Evolutionary conservation across 202 grass and related monocot species (phyloP).

Genomic region (Carex sylvatica): DNA sequence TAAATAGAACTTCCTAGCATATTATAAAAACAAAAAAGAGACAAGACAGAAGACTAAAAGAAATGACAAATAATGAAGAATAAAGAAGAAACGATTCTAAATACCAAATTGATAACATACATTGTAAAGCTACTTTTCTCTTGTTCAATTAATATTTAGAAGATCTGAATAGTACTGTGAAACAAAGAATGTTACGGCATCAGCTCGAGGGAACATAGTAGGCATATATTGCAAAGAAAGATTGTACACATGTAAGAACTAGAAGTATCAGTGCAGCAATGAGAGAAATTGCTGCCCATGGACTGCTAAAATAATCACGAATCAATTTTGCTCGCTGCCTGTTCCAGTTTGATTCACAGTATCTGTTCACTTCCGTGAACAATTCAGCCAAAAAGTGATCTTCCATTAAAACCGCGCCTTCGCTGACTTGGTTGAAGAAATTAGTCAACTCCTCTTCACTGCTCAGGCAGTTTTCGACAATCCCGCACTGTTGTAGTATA

Average conservation of each 20-base stretch:
- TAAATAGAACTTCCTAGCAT: not conserved
- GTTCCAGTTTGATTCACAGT: not conserved
- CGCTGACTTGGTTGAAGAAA: slow-evolving; percentile 26
- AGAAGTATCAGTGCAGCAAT: slow-evolving; percentile 19
- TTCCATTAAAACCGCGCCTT: not conserved
- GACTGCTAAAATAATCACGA: slow-evolving; percentile 35
- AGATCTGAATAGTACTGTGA: not conserved
- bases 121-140: not conserved
- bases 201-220: not conserved
- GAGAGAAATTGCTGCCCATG: slow-evolving; percentile 25
- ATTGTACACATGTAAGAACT: slow-evolving; percentile 25
- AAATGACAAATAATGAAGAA: not conserved
- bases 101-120: not conserved
- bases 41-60: not conserved
- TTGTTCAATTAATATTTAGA: not conserved
- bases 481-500: not conserved
- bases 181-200: not conserved
- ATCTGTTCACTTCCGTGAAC: slow-evolving; percentile 5
- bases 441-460: not conserved
- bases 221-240: slow-evolving; percentile 16
- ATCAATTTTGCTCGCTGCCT: not conserved
- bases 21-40: not conserved
- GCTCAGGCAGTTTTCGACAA: slow-evolving; percentile 23
- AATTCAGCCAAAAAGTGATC: not conserved
- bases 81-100: not conserved